Evolutionary conservation across 352 stramenopile species (phyloP).

Genomic region (Globisporangium spinosum): DNA sequence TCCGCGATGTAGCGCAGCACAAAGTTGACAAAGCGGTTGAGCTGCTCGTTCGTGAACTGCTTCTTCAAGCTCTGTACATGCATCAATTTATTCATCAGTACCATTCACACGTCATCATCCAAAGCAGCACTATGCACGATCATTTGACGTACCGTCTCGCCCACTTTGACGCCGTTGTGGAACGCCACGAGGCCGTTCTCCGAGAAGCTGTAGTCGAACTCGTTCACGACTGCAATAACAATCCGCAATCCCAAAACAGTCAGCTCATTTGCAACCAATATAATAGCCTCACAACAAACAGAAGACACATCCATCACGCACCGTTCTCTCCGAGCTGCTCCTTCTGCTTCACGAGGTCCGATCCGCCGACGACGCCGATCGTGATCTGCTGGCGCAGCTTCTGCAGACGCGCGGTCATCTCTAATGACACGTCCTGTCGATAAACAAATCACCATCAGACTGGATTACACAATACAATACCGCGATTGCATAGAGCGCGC

Average conservation of each 20-base stretch:
- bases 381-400: conserved; percentile 93
- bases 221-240: conserved; percentile 71
- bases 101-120: neutral
- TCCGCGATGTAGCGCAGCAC: conserved; percentile 92
- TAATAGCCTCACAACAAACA: neutral
- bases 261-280: neutral
- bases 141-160: conserved; percentile 58
- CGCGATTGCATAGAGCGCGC: neutral
- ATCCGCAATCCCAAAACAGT: neutral
- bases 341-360: conserved; percentile 98
- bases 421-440: conserved; percentile 70
- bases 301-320: conserved; percentile 26
- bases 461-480: too few relatives aligned
- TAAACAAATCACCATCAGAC: neutral
- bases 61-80: conserved; percentile 87
- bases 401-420: conserved; percentile 94
- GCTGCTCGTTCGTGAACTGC: conserved; percentile 95
- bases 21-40: conserved; percentile 98
- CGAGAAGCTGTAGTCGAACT: conserved; percentile 99
- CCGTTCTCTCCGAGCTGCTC: conserved; percentile 95
- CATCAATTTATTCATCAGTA: neutral
- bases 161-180: conserved; percentile 92
- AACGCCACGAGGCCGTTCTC: conserved; percentile 99
- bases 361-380: conserved; percentile 97
- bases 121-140: neutral